Conservation (phyloP, 768 basidiomycete species). For the Lepiota venenata region DNA sequence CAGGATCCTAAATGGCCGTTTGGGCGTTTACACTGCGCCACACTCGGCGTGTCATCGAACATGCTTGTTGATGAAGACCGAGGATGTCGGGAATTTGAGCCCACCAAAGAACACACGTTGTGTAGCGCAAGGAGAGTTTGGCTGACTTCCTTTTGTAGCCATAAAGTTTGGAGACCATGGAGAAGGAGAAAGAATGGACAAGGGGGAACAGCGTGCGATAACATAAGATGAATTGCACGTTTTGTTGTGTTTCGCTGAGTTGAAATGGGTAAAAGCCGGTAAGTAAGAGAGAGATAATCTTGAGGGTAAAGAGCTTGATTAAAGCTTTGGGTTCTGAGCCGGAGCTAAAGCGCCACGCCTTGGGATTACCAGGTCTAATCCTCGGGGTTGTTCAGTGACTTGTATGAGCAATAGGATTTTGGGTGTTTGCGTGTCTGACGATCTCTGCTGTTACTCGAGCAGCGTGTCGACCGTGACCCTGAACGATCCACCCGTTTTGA, state of each 20-base stretch:
- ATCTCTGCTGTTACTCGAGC: conserved; percentile 5
- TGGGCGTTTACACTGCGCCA: background rate
- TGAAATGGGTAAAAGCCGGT: conserved; percentile 7
- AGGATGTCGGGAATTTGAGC: conserved; percentile 5
- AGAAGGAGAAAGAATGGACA: background rate
- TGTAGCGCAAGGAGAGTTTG: background rate
- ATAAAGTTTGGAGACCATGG: conserved; percentile 1
- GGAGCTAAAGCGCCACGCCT: conserved; percentile 18
- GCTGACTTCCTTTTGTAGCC: background rate
- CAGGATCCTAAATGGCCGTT: background rate
- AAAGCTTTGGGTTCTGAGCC: conserved; percentile 9
- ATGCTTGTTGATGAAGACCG: background rate
- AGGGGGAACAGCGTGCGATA: background rate
- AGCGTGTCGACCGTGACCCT: conserved; percentile 5
- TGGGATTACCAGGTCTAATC: conserved; percentile 15
- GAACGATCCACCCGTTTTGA: conserved; percentile 10
- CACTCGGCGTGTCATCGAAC: background rate
- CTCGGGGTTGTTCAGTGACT: conserved; percentile 13
- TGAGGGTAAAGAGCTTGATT: conserved; percentile 5
- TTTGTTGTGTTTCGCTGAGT: background rate
- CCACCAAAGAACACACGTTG: background rate
- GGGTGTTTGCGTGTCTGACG: background rate
- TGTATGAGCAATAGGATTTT: conserved; percentile 10
- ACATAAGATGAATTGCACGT: background rate
- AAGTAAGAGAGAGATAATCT: conserved; percentile 3